Conservation (phyloP, 495 filamentous ascomycete species). For the Beverwykella pulmonaria region DNA sequence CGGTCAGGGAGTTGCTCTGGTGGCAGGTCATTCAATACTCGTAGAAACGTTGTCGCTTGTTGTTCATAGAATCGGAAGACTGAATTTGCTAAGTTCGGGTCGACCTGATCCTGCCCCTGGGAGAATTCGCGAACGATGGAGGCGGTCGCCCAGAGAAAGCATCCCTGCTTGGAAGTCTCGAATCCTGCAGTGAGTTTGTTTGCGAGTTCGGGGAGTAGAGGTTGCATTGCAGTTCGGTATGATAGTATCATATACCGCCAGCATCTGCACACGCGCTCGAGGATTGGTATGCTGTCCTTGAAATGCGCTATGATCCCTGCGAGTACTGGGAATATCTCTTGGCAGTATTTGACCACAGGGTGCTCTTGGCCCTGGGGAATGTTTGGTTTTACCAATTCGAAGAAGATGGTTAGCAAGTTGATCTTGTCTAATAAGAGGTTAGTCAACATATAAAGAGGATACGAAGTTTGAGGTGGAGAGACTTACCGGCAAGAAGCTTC, state of each 20-base stretch:
- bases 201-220: constrained; percentile 81
- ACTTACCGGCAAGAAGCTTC: constrained; percentile 77
- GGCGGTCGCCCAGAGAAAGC: constrained; percentile 96
- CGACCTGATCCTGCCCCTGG: constrained; percentile 81
- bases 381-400: constrained; percentile 77
- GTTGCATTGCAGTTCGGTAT: constrained; percentile 84
- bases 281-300: constrained; percentile 78
- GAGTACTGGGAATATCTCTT: constrained; percentile 86
- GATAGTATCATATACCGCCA: constrained; percentile 96
- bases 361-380: constrained; percentile 73
- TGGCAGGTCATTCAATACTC: constrained; percentile 80
- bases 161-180: constrained; percentile 82
- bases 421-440: constrained; percentile 66
- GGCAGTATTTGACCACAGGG: constrained; percentile 93
- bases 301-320: constrained; percentile 84
- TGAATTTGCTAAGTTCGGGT: constrained; percentile 75
- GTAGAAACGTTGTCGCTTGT: constrained; percentile 83
- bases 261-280: constrained; percentile 90
- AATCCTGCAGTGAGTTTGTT: constrained; percentile 85
- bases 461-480: not conserved
- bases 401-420: constrained; percentile 86
- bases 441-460: not conserved
- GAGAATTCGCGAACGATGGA: constrained; percentile 95
- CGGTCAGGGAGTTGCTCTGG: constrained; percentile 87
- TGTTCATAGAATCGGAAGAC: constrained; percentile 95